phyloP scores from a whole-genome alignment of 2,329 filamentous ascomycete species.

The Xenoacremonium recifei region DNA sequence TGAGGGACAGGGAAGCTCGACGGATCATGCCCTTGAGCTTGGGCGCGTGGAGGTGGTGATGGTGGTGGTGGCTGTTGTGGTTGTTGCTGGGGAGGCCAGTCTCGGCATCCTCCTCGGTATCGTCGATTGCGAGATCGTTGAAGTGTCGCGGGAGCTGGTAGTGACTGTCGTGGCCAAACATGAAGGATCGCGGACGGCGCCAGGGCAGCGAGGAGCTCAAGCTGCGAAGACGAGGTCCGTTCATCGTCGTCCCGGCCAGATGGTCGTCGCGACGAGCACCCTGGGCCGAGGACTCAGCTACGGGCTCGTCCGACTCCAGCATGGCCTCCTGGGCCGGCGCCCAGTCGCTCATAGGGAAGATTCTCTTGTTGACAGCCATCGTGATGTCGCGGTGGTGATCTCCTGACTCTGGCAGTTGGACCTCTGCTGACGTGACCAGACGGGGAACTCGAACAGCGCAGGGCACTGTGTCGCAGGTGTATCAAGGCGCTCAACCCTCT shows the following conservation, averaged over 20 bases:
- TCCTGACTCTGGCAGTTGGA: too few species aligned
- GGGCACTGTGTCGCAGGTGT: neutral
- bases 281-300: constrained; percentile 16
- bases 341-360: constrained; percentile 42
- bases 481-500: neutral
- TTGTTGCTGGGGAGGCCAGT: constrained; percentile 21
- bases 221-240: constrained; percentile 43
- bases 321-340: constrained; percentile 43
- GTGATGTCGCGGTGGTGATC: constrained; percentile 5
- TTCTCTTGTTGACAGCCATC: constrained; percentile 33
- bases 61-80: constrained; percentile 23
- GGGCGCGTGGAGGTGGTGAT: constrained; percentile 24
- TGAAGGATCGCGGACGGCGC: constrained; percentile 46
- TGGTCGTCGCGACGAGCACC: constrained; percentile 9
- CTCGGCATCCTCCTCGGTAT: constrained; percentile 23
- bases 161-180: constrained; percentile 34
- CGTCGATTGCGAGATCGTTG: constrained; percentile 33
- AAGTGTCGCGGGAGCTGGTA: constrained; percentile 26
- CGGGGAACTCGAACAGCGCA: too few species aligned
- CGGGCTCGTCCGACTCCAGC: constrained; percentile 14
- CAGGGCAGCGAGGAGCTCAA: constrained; percentile 50
- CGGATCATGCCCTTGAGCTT: constrained; percentile 52
- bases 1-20: constrained; percentile 54
- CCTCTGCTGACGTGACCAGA: neutral
- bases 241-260: constrained; percentile 5